These are phyloP conservation scores for Penicillium sp. DNA, from an alignment of 2,329 filamentous ascomycete genomes.

Conservation along the genomic window DNA sequence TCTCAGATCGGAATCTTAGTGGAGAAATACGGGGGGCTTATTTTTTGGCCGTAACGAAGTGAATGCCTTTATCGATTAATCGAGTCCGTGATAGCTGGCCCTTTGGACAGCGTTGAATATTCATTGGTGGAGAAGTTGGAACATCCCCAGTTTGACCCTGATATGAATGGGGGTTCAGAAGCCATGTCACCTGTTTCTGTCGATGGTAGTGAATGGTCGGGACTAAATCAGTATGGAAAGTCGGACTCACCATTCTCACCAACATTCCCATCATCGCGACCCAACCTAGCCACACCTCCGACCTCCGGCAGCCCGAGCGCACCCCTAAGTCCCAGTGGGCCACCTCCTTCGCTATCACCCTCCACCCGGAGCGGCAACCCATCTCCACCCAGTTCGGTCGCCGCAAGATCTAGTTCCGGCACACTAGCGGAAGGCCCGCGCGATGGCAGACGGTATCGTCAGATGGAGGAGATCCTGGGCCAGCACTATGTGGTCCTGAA, in stretches of 20 bases:
- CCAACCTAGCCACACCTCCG: conserved; percentile 64
- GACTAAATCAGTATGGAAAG: conserved; percentile 64
- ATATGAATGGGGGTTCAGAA: conserved; percentile 71
- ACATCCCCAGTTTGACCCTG: conserved; percentile 29
- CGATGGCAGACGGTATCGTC: conserved; percentile 55
- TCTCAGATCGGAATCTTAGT: conserved; percentile 20
- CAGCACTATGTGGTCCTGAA: conserved; percentile 82
- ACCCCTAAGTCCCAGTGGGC: conserved; percentile 60
- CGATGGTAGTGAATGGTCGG: conserved; percentile 79
- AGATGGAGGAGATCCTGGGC: conserved; percentile 67
- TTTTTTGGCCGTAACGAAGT: not conserved
- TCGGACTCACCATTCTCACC: conserved; percentile 44
- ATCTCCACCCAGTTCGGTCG: conserved; percentile 86
- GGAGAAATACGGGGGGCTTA: conserved; percentile 7
- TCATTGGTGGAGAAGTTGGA: conserved; percentile 5
- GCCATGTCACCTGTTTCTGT: conserved; percentile 79
- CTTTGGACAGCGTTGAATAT: conserved; percentile 4
- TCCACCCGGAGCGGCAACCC: conserved; percentile 52
- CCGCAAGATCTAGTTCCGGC: conserved; percentile 71
- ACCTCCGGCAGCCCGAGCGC: conserved; percentile 60
- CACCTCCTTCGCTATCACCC: conserved; percentile 12
- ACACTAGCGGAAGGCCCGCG: conserved; percentile 63
- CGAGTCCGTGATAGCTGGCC: not conserved
- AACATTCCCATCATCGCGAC: conserved; percentile 49
- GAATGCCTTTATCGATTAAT: conserved; percentile 6